Percentiles rank a stretch among this genome's conserved stretches.
These are phyloP conservation scores for Dissophora ornata DNA, from an alignment of 192 early-diverging fungal species.

Conservation along the genomic window DNA sequence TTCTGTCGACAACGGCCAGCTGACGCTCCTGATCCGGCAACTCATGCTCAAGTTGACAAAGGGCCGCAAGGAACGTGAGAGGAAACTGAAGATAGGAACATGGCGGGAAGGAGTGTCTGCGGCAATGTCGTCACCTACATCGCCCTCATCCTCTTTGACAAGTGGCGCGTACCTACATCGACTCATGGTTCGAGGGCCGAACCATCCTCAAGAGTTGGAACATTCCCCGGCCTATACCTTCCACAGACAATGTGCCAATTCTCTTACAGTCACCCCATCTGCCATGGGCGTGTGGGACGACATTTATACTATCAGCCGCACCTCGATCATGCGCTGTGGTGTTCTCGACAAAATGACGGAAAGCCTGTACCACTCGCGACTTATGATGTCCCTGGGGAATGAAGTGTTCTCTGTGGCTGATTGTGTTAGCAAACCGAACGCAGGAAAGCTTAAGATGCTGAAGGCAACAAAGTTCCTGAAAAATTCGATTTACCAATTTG, in stretches of 20 bases:
- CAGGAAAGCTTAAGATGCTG: conserved; percentile 14
- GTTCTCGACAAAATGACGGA: conserved; percentile 11
- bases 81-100: conserved; percentile 21
- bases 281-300: conserved; percentile 42
- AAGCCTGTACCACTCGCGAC: background rate
- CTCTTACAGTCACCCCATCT: conserved; percentile 30
- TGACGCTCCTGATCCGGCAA: conserved; percentile 32
- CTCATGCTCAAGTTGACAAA: conserved; percentile 37
- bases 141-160: background rate
- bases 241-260: conserved; percentile 47
- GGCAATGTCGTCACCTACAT: background rate
- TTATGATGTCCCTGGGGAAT: background rate
- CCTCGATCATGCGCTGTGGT: conserved; percentile 34
- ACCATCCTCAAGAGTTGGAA: conserved; percentile 33
- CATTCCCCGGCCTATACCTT: conserved; percentile 31
- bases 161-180: conserved; percentile 9
- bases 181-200: conserved; percentile 25
- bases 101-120: background rate
- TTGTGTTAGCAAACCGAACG: conserved; percentile 11
- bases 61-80: conserved; percentile 31
- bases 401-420: too few relatives aligned
- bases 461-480: conserved; percentile 37
- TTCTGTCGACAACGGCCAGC: background rate
- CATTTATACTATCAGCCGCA: conserved; percentile 21
- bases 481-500: conserved; percentile 5